Evolutionary conservation across 2,329 filamentous ascomycete species (phyloP).

Genomic region (Penicillium sp.): DNA sequence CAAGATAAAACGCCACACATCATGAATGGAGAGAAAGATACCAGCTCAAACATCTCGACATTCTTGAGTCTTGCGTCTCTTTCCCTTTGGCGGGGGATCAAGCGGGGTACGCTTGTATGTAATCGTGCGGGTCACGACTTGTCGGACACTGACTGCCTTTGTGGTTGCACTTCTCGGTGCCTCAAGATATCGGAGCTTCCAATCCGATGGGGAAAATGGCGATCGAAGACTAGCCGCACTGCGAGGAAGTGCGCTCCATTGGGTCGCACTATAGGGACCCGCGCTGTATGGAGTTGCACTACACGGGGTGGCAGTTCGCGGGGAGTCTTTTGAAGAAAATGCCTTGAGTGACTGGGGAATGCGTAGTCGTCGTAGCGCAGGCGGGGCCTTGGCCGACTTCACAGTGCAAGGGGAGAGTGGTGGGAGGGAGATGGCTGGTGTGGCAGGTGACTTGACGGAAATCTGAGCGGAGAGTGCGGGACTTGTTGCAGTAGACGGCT

Average conservation of each 20-base stretch:
- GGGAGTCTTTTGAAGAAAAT: slow-evolving; percentile 1
- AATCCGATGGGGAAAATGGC: slow-evolving; percentile 80
- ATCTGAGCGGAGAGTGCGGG: not conserved
- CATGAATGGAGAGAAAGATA: not conserved
- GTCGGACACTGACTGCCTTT: slow-evolving; percentile 69
- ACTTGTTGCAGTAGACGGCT: not conserved
- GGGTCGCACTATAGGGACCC: not conserved
- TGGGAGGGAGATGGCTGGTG: slow-evolving; percentile 56
- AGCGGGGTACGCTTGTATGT: slow-evolving; percentile 77
- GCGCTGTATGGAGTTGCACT: slow-evolving; percentile 5
- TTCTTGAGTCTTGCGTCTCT: slow-evolving; percentile 66
- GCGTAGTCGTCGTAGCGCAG: slow-evolving; percentile 4
- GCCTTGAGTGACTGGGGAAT: slow-evolving; percentile 5
- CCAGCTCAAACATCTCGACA: not conserved
- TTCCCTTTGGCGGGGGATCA: slow-evolving; percentile 86
- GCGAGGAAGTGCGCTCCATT: not conserved
- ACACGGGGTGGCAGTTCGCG: slow-evolving; percentile 1
- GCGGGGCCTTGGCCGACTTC: not conserved
- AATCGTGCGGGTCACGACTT: slow-evolving; percentile 91
- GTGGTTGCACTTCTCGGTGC: slow-evolving; percentile 58
- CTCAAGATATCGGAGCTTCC: slow-evolving; percentile 67
- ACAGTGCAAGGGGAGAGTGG: slow-evolving; percentile 47
- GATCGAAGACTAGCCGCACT: slow-evolving; percentile 62
- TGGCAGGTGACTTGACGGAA: slow-evolving; percentile 2
- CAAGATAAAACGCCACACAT: not conserved